These are phyloP conservation scores for Biscogniauxia mediterranea DNA, from an alignment of 2,329 filamentous ascomycete genomes.

Conservation along the genomic window DNA sequence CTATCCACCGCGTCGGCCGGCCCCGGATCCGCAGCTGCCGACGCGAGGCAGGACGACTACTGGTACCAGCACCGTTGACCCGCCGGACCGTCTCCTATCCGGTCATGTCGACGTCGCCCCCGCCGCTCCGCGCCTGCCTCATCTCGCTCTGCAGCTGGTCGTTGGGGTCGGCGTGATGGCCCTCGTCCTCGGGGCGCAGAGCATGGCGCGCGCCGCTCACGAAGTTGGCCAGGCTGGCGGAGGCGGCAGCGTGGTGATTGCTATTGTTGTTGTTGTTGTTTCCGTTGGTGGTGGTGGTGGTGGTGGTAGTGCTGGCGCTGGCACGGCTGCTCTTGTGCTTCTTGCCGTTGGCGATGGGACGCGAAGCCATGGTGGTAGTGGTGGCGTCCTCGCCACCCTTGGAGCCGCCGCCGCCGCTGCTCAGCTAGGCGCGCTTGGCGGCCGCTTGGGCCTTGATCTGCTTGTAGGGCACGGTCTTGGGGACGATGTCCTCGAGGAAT, in stretches of 20 bases:
- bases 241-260: neutral
- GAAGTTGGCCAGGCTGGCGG: conserved; percentile 13
- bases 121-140: conserved; percentile 37
- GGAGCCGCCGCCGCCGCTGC: conserved; percentile 33
- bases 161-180: conserved; percentile 43
- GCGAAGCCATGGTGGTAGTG: conserved; percentile 20
- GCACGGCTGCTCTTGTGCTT: conserved; percentile 34
- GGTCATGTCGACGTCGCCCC: conserved; percentile 58
- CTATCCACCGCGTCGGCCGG: too few species aligned
- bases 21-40: neutral
- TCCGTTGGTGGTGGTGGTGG: conserved; percentile 17
- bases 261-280: conserved; percentile 22
- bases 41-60: neutral
- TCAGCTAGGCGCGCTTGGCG: conserved; percentile 48
- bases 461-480: conserved; percentile 79
- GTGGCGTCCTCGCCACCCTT: neutral
- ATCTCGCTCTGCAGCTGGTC: conserved; percentile 57
- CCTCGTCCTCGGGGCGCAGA: conserved; percentile 10
- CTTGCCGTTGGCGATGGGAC: conserved; percentile 34
- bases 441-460: conserved; percentile 67
- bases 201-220: conserved; percentile 20
- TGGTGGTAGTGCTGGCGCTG: conserved; percentile 17
- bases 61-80: neutral
- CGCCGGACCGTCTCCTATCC: conserved; percentile 38
- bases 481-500: conserved; percentile 88